Conservation (phyloP, 176 grass and related monocot species). For the Aegilops bicornis region DNA sequence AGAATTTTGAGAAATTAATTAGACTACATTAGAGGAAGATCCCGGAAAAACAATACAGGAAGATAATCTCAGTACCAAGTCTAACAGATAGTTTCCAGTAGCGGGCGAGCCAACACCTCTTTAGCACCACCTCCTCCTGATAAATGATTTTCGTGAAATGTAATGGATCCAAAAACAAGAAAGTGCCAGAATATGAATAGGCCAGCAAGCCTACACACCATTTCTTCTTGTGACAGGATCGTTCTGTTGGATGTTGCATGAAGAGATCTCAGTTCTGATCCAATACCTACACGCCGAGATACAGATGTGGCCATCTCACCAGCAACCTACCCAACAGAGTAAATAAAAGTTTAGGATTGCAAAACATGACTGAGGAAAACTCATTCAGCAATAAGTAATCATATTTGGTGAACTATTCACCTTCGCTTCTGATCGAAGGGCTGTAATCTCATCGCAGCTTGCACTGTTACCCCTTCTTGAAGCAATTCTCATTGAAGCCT, state of each 20-base stretch:
- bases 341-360: conserved; percentile 25
- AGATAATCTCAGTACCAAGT: conserved; percentile 61
- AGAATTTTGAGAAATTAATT: conserved; percentile 20
- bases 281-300: conserved; percentile 40
- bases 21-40: conserved; percentile 12
- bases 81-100: conserved; percentile 87
- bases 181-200: conserved; percentile 18
- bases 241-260: conserved; percentile 68
- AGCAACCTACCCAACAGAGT: conserved; percentile 38
- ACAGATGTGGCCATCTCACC: conserved; percentile 41
- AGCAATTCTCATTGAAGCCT: conserved; percentile 52
- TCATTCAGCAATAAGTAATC: conserved; percentile 27
- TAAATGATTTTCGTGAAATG: conserved; percentile 43
- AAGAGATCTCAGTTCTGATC: conserved; percentile 64
- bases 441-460: conserved; percentile 47
- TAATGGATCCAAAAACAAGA: conserved; percentile 16
- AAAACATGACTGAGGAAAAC: conserved; percentile 22
- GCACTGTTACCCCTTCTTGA: conserved; percentile 45
- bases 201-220: conserved; percentile 41
- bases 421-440: conserved; percentile 48
- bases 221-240: conserved; percentile 84
- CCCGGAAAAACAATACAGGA: not conserved
- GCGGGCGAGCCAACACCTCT: conserved; percentile 96
- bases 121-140: conserved; percentile 90
- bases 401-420: conserved; percentile 43